These are phyloP conservation scores for Podospora fimiseda DNA, from an alignment of 495 filamentous ascomycete species.

Conservation along the genomic window DNA sequence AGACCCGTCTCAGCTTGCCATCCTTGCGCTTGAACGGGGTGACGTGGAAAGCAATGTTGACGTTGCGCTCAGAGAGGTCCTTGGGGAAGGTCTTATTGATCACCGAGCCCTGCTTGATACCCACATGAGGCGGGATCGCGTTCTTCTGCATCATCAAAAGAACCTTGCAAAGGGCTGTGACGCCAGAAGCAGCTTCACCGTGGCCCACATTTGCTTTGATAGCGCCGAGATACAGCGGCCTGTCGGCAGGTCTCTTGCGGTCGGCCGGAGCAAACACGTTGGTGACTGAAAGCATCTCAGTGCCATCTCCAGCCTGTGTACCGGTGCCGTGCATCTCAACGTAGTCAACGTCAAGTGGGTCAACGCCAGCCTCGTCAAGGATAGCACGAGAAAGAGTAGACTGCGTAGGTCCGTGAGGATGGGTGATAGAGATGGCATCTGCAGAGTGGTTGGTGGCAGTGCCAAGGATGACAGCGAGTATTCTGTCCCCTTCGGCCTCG, in stretches of 20 bases:
- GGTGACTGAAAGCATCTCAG: conserved; percentile 72
- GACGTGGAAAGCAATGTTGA: conserved; percentile 56
- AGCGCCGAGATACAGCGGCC: conserved; percentile 74
- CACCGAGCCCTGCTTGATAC: conserved; percentile 66
- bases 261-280: conserved; percentile 73
- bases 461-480: conserved; percentile 61
- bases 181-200: conserved; percentile 80
- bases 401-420: conserved; percentile 70
- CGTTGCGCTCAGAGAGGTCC: conserved; percentile 66
- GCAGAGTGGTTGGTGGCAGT: conserved; percentile 71
- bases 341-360: conserved; percentile 70
- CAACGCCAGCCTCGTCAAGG: conserved; percentile 60
- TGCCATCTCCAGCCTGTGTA: conserved; percentile 74
- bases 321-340: conserved; percentile 91
- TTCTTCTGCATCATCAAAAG: conserved; percentile 83
- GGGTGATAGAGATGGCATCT: conserved; percentile 73
- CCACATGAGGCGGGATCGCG: conserved; percentile 76
- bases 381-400: conserved; percentile 62
- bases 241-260: conserved; percentile 55
- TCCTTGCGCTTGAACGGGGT: conserved; percentile 59
- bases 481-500: conserved; percentile 63
- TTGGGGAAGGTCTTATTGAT: conserved; percentile 76
- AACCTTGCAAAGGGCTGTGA: conserved; percentile 76
- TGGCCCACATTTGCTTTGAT: conserved; percentile 89
- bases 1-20: conserved; percentile 52